These are phyloP conservation scores for Kodamaea kaohsiungensis DNA, from an alignment of 805 yeast species.

Conservation along the genomic window DNA sequence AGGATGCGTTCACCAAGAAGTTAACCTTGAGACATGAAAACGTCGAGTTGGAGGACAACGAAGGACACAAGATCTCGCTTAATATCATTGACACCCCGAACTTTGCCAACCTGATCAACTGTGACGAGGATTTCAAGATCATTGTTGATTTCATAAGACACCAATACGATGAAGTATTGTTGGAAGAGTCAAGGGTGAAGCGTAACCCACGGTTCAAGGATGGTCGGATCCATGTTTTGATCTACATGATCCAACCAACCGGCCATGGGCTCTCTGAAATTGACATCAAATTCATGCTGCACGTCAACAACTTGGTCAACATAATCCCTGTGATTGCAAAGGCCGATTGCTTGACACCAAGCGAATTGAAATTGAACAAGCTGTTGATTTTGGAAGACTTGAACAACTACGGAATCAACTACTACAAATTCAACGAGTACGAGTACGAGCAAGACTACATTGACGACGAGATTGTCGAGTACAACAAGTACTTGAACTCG, in stretches of 20 bases:
- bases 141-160: conserved; percentile 78
- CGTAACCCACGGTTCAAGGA: conserved; percentile 85
- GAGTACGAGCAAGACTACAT: conserved; percentile 51
- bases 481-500: conserved; percentile 63
- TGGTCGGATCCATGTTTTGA: conserved; percentile 70
- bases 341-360: conserved; percentile 43
- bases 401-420: conserved; percentile 65
- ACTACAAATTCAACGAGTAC: conserved; percentile 68
- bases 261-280: conserved; percentile 46
- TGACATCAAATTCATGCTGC: conserved; percentile 43
- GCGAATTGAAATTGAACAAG: conserved; percentile 64
- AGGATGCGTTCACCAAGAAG: conserved; percentile 49
- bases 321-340: conserved; percentile 46
- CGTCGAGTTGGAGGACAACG: conserved; percentile 84
- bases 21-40: conserved; percentile 72
- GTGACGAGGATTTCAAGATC: conserved; percentile 63
- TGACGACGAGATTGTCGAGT: conserved; percentile 65
- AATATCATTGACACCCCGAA: conserved; percentile 83
- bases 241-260: conserved; percentile 47
- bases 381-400: conserved; percentile 75
- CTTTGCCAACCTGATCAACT: conserved; percentile 73
- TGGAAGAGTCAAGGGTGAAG: conserved; percentile 79
- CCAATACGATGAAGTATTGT: conserved; percentile 78
- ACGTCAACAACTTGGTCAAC: conserved; percentile 43
- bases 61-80: conserved; percentile 77